phyloP scores from a whole-genome alignment of 495 filamentous ascomycete genomes.

The Penicillium cinerascens region DNA sequence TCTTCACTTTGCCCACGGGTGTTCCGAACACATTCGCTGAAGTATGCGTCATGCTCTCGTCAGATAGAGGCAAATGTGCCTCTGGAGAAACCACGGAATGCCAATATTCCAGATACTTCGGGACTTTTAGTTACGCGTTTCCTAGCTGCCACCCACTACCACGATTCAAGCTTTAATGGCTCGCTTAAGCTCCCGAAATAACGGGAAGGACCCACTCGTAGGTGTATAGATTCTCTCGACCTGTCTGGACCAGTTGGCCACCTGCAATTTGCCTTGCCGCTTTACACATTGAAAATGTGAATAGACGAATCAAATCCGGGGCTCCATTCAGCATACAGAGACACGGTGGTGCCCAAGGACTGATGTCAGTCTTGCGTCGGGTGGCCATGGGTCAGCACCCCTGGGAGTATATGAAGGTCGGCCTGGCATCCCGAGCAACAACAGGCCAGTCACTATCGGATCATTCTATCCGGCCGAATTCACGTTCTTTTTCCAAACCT shows the following conservation, averaged over 20 bases:
- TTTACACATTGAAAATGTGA: background rate
- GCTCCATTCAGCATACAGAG: no score
- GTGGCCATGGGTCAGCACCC: background rate
- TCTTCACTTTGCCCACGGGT: no score
- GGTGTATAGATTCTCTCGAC: background rate
- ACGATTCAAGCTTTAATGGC: background rate
- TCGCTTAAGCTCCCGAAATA: background rate
- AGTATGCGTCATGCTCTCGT: background rate
- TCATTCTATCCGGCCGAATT: background rate
- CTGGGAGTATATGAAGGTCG: constrained; percentile 4
- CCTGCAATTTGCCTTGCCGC: background rate
- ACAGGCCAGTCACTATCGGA: constrained; percentile 2
- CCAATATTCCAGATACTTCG: background rate
- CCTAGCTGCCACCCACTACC: background rate
- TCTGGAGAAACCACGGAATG: background rate
- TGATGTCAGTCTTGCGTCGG: constrained; percentile 8
- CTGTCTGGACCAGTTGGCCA: background rate
- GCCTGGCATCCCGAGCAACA: constrained; percentile 2
- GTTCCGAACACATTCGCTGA: no score
- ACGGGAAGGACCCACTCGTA: background rate
- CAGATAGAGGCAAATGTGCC: background rate
- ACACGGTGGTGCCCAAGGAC: no score
- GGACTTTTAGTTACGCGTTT: background rate
- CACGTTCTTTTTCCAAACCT: background rate
- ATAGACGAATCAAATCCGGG: background rate